phyloP scores from a whole-genome alignment of 192 early-diverging fungal species.

The Podila clonocystis region DNA sequence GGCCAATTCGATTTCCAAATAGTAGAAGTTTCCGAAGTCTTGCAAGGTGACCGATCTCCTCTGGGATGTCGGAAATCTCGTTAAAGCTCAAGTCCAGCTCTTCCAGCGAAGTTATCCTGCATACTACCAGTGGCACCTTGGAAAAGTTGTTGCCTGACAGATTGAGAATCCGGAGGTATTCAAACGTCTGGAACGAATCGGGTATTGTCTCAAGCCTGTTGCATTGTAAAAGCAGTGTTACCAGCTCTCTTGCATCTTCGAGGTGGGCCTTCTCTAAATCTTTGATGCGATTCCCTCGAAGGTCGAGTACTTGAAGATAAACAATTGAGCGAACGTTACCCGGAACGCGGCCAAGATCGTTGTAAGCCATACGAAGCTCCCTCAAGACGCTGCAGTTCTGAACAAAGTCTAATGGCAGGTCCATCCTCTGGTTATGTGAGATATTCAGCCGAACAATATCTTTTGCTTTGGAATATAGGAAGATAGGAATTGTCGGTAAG shows the following conservation, averaged over 20 bases:
- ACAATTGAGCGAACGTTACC: conserved; percentile 69
- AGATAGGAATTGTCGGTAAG: conserved; percentile 83
- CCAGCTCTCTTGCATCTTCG: conserved; percentile 65
- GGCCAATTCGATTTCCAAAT: conserved; percentile 82
- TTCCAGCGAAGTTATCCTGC: conserved; percentile 64
- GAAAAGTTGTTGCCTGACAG: conserved; percentile 86
- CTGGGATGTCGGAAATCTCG: conserved; percentile 78
- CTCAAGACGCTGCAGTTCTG: conserved; percentile 75
- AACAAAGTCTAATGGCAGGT: conserved; percentile 85
- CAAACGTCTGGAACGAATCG: conserved; percentile 65
- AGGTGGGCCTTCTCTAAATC: conserved; percentile 74
- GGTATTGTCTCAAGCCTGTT: conserved; percentile 82
- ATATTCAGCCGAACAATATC: conserved; percentile 83
- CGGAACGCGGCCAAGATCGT: conserved; percentile 75
- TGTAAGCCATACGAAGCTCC: conserved; percentile 75
- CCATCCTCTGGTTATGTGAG: conserved; percentile 82
- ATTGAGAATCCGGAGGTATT: conserved; percentile 69
- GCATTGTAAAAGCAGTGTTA: conserved; percentile 71
- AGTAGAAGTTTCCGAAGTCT: conserved; percentile 68
- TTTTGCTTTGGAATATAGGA: conserved; percentile 75
- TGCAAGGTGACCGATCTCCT: conserved; percentile 72
- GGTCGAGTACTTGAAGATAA: conserved; percentile 77
- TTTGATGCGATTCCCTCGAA: conserved; percentile 80
- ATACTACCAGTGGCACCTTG: conserved; percentile 72
- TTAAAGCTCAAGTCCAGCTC: conserved; percentile 88